phyloP scores from a whole-genome alignment of 2,329 filamentous ascomycete genomes.

The Talaromyces sp. region DNA sequence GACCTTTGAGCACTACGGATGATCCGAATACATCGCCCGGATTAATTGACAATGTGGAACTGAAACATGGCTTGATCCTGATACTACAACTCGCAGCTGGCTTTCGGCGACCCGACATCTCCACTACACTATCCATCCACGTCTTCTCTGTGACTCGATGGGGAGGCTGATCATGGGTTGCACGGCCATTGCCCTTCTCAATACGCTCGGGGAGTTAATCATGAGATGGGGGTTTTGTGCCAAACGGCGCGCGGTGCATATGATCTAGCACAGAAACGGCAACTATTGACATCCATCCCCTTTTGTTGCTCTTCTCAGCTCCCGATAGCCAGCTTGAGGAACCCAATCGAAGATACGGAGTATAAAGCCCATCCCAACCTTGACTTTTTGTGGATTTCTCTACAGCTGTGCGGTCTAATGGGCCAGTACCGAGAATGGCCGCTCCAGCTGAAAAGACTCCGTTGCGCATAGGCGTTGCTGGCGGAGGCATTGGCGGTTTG shows the following conservation, averaged over 20 bases:
- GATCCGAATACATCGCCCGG: neutral
- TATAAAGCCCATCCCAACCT: neutral
- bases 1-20: neutral
- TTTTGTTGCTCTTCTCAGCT: neutral
- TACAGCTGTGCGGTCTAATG: neutral
- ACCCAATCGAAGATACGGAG: neutral
- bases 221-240: neutral
- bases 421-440: neutral
- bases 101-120: neutral
- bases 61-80: neutral
- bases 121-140: neutral
- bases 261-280: neutral
- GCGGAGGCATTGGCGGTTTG: conserved; percentile 39
- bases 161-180: neutral
- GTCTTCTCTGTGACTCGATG: neutral
- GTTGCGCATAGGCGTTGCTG: conserved; percentile 29
- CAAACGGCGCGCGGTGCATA: neutral
- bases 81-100: neutral
- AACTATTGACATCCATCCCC: neutral
- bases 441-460: neutral
- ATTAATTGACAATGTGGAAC: no score
- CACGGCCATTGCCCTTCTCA: neutral
- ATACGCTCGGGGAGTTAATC: neutral
- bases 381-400: neutral
- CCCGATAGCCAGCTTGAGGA: no score